phyloP scores from a whole-genome alignment of 192 early-diverging fungal genomes.

The Backusella australiensis region DNA sequence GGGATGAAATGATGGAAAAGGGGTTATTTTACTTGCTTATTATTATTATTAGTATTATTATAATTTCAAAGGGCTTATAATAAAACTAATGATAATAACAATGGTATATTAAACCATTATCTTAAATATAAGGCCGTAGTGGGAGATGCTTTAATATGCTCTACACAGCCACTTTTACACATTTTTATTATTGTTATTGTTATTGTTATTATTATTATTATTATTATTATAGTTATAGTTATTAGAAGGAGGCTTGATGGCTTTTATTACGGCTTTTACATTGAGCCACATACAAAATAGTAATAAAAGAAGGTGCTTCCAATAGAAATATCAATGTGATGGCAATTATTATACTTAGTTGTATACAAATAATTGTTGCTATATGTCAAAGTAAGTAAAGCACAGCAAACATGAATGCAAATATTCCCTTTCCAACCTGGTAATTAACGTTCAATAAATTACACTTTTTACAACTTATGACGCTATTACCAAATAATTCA shows the following conservation, averaged over 20 bases:
- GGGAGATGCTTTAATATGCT: neutral
- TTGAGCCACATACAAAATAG: neutral
- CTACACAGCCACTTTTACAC: neutral
- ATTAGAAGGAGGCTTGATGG: neutral
- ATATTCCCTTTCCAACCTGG: neutral
- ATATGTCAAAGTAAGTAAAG: neutral
- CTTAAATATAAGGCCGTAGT: neutral
- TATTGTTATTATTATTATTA: neutral
- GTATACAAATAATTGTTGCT: neutral
- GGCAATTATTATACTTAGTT: neutral
- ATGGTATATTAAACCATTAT: neutral
- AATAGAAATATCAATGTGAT: neutral
- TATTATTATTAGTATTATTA: neutral
- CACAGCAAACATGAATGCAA: neutral
- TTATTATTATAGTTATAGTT: neutral
- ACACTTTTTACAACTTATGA: slow-evolving; percentile 6
- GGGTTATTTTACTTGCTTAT: neutral
- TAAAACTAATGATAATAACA: neutral
- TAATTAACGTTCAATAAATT: neutral
- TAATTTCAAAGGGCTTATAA: neutral
- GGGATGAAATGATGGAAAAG: neutral
- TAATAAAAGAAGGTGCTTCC: neutral
- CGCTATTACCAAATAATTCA: neutral
- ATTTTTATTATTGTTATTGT: neutral
- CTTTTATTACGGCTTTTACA: slow-evolving; percentile 4